phyloP scores from a whole-genome alignment of 306 rosid species.

The Elaeagnus macrophylla region DNA sequence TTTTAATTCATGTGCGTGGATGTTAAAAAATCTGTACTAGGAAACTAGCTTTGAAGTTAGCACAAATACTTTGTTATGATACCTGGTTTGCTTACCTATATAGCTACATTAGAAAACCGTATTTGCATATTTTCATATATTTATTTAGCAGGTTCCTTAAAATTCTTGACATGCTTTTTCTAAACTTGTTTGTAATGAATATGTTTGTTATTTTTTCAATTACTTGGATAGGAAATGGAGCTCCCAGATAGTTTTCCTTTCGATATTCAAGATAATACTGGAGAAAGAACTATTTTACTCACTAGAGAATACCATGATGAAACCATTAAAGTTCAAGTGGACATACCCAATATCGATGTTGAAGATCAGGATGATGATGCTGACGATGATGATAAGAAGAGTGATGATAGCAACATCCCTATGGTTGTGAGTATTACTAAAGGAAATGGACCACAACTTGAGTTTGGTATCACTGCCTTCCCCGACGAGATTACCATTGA shows the following conservation, averaged over 20 bases:
- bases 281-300: conserved; percentile 67
- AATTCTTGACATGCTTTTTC: background rate
- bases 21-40: too few relatives aligned
- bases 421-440: conserved; percentile 59
- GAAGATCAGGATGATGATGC: conserved; percentile 32
- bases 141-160: too few relatives aligned
- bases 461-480: conserved; percentile 71
- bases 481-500: conserved; percentile 61
- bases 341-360: conserved; percentile 38
- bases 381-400: conserved; percentile 18
- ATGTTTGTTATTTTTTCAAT: background rate
- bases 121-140: too few relatives aligned
- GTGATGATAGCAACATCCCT: conserved; percentile 51
- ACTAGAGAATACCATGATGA: conserved; percentile 54
- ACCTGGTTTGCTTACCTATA: too few relatives aligned
- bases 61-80: too few relatives aligned
- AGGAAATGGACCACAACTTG: conserved; percentile 41
- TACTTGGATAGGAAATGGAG: conserved; percentile 25
- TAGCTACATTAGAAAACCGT: too few relatives aligned
- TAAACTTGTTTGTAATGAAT: too few relatives aligned
- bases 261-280: conserved; percentile 60
- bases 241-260: conserved; percentile 52
- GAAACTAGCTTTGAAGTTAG: too few relatives aligned
- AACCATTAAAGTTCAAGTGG: conserved; percentile 58
- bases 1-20: too few relatives aligned